Base-by-base conservation (phyloP, 2,329 filamentous ascomycete species). In the Fusarium cicatricum region DNA sequence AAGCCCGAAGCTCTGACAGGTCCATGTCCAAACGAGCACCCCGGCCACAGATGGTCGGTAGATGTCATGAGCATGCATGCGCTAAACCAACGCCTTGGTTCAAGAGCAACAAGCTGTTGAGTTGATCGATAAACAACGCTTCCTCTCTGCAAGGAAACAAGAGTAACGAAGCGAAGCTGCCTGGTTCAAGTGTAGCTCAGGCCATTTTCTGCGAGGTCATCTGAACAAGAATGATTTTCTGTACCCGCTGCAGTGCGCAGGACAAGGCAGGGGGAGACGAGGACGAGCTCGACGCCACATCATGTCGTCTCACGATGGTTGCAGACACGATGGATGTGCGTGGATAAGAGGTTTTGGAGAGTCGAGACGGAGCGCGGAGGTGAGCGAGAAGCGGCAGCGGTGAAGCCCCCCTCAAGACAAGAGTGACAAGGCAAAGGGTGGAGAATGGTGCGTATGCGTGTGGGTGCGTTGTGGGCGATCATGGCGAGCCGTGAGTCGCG, bases 1-100 rank as follows among this genome's bases (percentile, higher is more conserved):
- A 57, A 68, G 56, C 56, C 66, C 66, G 66, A 62, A 56, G 44
- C 61, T 53, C 62, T 67, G 64, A 67, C 50, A 57, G 14, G 23
- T 32, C 40, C 39, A 47, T 34, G 43, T 43, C 34, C 41, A 32
- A 60, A 58, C 57, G 53, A 60, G 48, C 26, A 38, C 55, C 62
- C 55, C 46, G 52, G 55, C 42, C 57, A 53, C 21, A 48, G 34
- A 52, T 38, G 46, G 37, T 43, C 45, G 36, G 52, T 34, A 45
- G 40, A 36, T 53, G 34, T 14, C 38, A 16, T 41, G 46, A 26
- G 43, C 44, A 40, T 58, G 49, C 51, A 53, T 42, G 16, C 45
- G 39, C 51, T 67, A 67, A 59, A 53, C 40, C 38, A 50, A 67
- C 64, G 36, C 64, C 64, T 39, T 37, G 39, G 23, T 26, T 26